Base-by-base conservation (phyloP, 1,284 basidiomycete species). In the Trametes pubescens region DNA sequence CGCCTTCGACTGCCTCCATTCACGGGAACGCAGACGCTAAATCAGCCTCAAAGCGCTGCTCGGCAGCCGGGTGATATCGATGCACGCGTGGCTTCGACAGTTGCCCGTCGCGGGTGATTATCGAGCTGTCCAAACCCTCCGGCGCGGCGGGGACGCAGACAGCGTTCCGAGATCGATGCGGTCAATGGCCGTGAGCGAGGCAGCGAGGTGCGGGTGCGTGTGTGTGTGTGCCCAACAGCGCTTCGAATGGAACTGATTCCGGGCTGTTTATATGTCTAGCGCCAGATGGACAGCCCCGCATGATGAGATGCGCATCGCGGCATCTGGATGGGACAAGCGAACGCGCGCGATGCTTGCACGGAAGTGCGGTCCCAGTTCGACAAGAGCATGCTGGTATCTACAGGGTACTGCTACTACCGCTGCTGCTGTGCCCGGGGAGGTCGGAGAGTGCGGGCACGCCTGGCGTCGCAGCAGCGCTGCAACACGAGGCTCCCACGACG, bases 231-330 rank as follows among this genome's bases (percentile, higher is more conserved):
- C 44, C 16, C 35, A 18, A 43, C n/a, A 13, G 40, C 46, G 32
- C 55, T 58, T 51, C 48, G 57, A 43, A 59, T 52, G 40, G 43
- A 52, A 52, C 57, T 59, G 57, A 59, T 59, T 32, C 9, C 57
- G 51, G 48, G 57, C 59, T 54, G 59, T 60, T 47, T 59, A 47
- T 60, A 54, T 60, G 35, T 32, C 40, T 53, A 54, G 59, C 59
- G 59, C 59, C 32, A 9, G 32, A 10, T 54, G 51, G 11, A 60
- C 59, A 60, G 51, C 59, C 59, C 38, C 44, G 59, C 8, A 11
- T 54, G 57, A 52, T 59, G 51, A 21, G 24, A 48, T 29, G 47
- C 11, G 7, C 44, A n/a, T 43, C 29, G n/a, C 21, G 43, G n/a
- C n/a, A 40, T 54, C 24, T 8, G 43, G 54, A 35, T 44, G 18